Base-by-base conservation (phyloP, 1,139 yeast genomes). In the Citeromyces siamensis region DNA sequence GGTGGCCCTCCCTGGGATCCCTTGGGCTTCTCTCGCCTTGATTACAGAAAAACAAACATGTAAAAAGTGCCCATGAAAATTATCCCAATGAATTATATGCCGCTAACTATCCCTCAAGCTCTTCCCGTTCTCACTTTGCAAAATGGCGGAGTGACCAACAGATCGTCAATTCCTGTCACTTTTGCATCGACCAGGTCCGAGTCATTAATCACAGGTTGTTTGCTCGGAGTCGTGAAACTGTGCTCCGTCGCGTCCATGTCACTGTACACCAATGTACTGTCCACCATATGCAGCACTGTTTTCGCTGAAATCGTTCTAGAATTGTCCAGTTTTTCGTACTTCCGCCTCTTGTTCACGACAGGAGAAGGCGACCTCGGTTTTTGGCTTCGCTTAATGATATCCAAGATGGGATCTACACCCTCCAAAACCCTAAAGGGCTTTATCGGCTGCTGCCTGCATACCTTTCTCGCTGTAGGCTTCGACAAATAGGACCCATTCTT, bases 261-360 rank as follows among this genome's bases (percentile, higher is more conserved):
- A 37, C 56, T 52, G 3, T 56, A 52, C 14, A 56, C 56, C 26
- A 56, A 44, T 16, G 59, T 52, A 27, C 55, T 56, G 38, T 56
- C 60, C 29, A 56, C 59, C 59, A 56, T 55, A 16, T 50, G 46
- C 44, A 56, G 41, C 4, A 56, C 55, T 2, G 55, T 59, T 32
- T 49, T 50, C 6, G 56, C 57, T 5, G 57, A 50, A 10, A 56
- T 49, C 2, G 56, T 52, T 52, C 51, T 50, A 3, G 59, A 53
- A 36, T 53, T 55, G 23, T 56, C 60, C 35, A 47, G 42, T 37
- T 45, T 46, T 19, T 50, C 46, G 34, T 49, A 44, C 18, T 42
- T 47, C 26, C 48, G 44, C 34, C 45, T 49, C 36, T 45, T 45
- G 35, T 9, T n/a, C 13, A 8, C 26, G 10, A 19, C 35, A 19